Evolutionary conservation across 495 filamentous ascomycete species (phyloP).

Genomic region (Xylaria palmicola): DNA sequence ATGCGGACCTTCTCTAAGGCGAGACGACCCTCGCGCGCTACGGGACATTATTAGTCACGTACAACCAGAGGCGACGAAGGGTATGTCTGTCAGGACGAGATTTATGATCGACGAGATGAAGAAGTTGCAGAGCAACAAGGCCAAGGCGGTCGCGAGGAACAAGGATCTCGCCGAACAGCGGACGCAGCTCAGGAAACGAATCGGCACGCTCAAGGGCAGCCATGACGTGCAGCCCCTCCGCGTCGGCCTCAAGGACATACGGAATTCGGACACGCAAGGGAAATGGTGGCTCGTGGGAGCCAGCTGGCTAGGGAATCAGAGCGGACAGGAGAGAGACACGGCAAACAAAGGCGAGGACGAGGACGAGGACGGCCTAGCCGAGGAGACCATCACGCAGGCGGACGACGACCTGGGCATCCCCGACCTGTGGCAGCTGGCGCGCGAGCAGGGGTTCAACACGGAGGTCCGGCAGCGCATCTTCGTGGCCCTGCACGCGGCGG

Average conservation of each 20-base stretch:
- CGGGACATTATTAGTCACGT: constrained; percentile 86
- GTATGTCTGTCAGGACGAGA: constrained; percentile 82
- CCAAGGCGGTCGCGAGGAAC: constrained; percentile 63
- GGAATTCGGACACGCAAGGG: constrained; percentile 76
- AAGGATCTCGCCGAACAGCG: constrained; percentile 29
- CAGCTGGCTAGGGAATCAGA: constrained; percentile 69
- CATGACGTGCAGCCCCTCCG: constrained; percentile 64
- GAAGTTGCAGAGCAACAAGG: constrained; percentile 88
- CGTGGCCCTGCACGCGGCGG: constrained; percentile 81
- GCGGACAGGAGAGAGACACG: constrained; percentile 17
- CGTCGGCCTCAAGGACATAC: constrained; percentile 76
- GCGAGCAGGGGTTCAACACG: constrained; percentile 90
- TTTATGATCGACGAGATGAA: constrained; percentile 99
- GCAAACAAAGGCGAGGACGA: constrained; percentile 19
- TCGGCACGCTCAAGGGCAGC: constrained; percentile 21
- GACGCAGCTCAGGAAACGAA: constrained; percentile 28
- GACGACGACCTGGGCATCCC: constrained; percentile 54
- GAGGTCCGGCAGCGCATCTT: constrained; percentile 91
- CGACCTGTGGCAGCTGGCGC: constrained; percentile 73
- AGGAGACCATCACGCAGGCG: constrained; percentile 32
- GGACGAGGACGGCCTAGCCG: constrained; percentile 26
- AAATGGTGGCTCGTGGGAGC: constrained; percentile 99
- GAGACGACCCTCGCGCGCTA: constrained; percentile 86
- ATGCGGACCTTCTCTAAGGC: constrained; percentile 77
- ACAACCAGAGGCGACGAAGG: constrained; percentile 65